Percentiles rank a stretch among this genome's conserved stretches.
Conservation (phyloP, 305 asterid species). For the Vinca major region DNA sequence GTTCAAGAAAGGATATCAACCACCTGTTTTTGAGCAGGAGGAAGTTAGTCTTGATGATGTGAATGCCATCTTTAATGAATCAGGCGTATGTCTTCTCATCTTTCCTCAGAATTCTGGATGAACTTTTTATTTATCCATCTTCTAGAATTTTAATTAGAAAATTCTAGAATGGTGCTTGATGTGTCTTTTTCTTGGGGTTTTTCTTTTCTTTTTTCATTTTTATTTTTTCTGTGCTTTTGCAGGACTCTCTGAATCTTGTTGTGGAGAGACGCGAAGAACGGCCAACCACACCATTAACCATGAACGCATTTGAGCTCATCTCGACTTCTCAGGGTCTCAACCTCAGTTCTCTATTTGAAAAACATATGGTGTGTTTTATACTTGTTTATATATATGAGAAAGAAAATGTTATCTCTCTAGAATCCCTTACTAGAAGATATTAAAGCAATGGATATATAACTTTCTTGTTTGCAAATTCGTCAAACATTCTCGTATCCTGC, state of each 20-base stretch:
- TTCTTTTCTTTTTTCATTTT: background rate
- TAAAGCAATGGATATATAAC: background rate
- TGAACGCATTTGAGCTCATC: conserved; percentile 91
- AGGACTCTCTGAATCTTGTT: conserved; percentile 70
- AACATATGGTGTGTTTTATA: conserved; percentile 54
- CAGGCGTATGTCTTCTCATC: conserved; percentile 35
- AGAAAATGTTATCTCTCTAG: background rate
- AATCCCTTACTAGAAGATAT: conserved; percentile 3
- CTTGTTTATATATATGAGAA: background rate
- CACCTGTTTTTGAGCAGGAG: conserved; percentile 67
- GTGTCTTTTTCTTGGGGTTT: background rate
- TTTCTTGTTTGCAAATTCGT: too few species aligned
- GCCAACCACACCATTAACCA: conserved; percentile 54
- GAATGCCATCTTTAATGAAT: conserved; percentile 60
- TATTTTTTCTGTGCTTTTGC: background rate
- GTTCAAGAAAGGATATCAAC: conserved; percentile 89
- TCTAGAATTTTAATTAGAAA: background rate
- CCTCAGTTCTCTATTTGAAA: conserved; percentile 77
- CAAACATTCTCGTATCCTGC: too few species aligned
- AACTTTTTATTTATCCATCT: background rate
- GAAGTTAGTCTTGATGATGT: conserved; percentile 77
- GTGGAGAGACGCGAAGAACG: conserved; percentile 75
- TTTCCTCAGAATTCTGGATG: background rate
- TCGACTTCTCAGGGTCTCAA: conserved; percentile 22
- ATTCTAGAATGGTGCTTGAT: background rate